Evolutionary conservation across 2,329 filamentous ascomycete species (phyloP), one percentile per base, ranked within the genome.

Genomic region (Shiraia sp.): DNA sequence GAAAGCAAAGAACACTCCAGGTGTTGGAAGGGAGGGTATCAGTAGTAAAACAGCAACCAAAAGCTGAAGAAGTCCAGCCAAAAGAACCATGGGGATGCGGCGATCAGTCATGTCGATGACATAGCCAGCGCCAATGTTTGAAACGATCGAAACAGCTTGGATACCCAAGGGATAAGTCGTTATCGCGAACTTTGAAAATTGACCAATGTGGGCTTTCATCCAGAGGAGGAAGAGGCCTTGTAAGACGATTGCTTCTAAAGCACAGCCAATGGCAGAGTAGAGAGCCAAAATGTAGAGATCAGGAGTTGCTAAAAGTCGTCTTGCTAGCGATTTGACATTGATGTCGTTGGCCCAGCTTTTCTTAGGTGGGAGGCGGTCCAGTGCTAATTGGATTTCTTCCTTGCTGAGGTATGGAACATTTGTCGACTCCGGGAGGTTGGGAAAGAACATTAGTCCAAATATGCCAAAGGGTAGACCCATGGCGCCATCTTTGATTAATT

Each of bases 91-190:
- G 2, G 67, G 66, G 8, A 68, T 53, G 22, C 61, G 62, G 3
- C 53, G 51, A 15, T 65, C 61, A 0, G 70, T 72, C 15, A 60
- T 55, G 35, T 73, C 69, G 40, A 72, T 72, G 15, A 68, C 54
- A 35, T 66, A 59, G 13, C 66, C 69, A 16, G 67, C 68, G 2
- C 63, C 49, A 10, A 71, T 60, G 31, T 70, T 69, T 6, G 79
- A 79, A 0, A 77, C 62, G 25, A 83, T 82, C 2, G 79, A 80
- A 0, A 78, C 74, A 0, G 79, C 80, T 0, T 80, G 74, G 0
- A 83, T 75, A 2, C 78, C 79, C 0, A 79, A 76, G 0, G 79
- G 79, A 34, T 81, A 82, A 50, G 80, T 77, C 53, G 82, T 83
- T 9, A 77, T 71, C 49, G 82, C 76, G 0, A 71, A 35, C 0